Evolutionary conservation across 2,329 filamentous ascomycete genomes (phyloP).

Genomic region (Colletotrichum camelliae): DNA sequence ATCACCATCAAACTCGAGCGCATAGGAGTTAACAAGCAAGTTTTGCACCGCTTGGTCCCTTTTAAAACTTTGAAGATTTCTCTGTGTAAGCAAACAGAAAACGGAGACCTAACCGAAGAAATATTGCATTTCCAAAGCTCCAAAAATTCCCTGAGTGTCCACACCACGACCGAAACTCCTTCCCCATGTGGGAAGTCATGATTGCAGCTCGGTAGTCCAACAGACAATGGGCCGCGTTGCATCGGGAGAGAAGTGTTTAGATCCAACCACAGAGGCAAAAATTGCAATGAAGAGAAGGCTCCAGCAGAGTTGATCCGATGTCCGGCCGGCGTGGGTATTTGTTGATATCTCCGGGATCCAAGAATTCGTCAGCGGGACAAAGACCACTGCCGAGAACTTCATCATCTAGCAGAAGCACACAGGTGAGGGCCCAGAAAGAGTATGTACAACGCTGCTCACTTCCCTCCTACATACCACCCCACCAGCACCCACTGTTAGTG

Average conservation of each 20-base stretch:
- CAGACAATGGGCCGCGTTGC: background rate
- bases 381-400: background rate
- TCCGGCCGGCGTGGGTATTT: background rate
- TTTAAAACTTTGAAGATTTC: background rate
- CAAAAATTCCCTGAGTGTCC: background rate
- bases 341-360: fast-evolving
- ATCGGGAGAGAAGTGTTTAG: background rate
- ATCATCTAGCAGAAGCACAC: background rate
- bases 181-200: background rate
- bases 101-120: background rate
- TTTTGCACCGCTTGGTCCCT: background rate
- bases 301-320: background rate
- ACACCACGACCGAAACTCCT: background rate
- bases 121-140: background rate
- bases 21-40: background rate
- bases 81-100: background rate
- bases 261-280: background rate
- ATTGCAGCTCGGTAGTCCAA: background rate
- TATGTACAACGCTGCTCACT: background rate
- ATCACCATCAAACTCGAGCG: background rate
- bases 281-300: background rate
- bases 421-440: background rate
- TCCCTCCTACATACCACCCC: no score
- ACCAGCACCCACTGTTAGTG: no score
- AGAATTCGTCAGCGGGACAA: background rate